phyloP scores from a whole-genome alignment of 169 alveolate species.

The Plasmodium ovale region DNA sequence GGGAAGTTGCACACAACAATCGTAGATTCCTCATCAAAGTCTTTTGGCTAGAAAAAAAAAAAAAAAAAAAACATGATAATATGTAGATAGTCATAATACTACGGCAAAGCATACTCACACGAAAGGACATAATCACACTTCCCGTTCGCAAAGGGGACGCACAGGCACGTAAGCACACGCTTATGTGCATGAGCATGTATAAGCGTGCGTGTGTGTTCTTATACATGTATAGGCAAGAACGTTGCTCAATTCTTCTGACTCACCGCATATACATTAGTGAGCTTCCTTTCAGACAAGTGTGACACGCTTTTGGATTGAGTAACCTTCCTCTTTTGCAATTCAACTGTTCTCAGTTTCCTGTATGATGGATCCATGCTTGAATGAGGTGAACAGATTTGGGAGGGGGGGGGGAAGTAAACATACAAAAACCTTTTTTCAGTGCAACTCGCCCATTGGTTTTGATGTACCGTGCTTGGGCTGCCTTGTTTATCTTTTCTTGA shows the following conservation, averaged over 20 bases:
- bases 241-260: neutral
- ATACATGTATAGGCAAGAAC: neutral
- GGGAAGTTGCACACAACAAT: constrained; percentile 82
- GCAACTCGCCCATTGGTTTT: no score
- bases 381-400: neutral
- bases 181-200: neutral
- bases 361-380: constrained; percentile 11
- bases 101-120: no score
- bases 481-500: no score
- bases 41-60: constrained; percentile 75
- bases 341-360: constrained; percentile 21
- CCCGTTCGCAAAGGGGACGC: no score
- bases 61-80: no score
- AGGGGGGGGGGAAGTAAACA: no score
- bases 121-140: no score
- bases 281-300: constrained; percentile 42
- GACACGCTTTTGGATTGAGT: constrained; percentile 64
- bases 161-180: no score
- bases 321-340: constrained; percentile 46
- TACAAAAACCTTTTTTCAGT: no score
- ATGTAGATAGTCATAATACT: no score
- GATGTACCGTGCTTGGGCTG: no score
- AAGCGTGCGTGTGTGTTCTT: neutral
- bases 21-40: constrained; percentile 84
- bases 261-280: constrained; percentile 64